These are phyloP conservation scores for Ganoderma boninense DNA, from an alignment of 1,284 basidiomycete genomes.

Conservation along the genomic window DNA sequence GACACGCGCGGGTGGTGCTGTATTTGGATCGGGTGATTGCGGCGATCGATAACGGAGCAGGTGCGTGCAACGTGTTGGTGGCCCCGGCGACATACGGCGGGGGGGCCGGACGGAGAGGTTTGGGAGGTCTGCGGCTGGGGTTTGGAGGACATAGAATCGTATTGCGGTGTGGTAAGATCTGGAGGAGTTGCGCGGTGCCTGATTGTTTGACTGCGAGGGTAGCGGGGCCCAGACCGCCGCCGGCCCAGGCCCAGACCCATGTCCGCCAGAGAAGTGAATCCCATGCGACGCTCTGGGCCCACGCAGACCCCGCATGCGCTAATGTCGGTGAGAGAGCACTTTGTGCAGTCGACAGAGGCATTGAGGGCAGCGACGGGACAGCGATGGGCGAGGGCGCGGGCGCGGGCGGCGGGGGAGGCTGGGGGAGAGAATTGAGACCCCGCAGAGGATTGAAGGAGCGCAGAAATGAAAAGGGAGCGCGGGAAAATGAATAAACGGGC, in stretches of 20 bases:
- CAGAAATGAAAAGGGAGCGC: slow-evolving; percentile 8
- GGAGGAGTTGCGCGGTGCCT: slow-evolving; percentile 31
- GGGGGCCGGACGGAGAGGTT: slow-evolving; percentile 12
- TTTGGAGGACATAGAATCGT: slow-evolving; percentile 1
- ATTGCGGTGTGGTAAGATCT: slow-evolving; percentile 18
- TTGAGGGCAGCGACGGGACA: slow-evolving; percentile 2
- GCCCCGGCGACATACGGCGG: slow-evolving; percentile 8
- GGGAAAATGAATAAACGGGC: slow-evolving; percentile 13
- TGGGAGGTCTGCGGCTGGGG: not conserved
- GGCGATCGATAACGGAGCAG: slow-evolving; percentile 33
- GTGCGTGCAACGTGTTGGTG: slow-evolving; percentile 21
- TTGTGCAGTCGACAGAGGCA: not conserved
- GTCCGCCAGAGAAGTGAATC: slow-evolving; percentile 10
- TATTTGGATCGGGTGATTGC: slow-evolving; percentile 9
- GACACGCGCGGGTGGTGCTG: slow-evolving; percentile 1
- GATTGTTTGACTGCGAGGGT: slow-evolving; percentile 35
- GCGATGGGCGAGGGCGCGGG: not conserved
- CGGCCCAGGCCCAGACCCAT: slow-evolving; percentile 22
- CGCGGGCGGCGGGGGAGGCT: not conserved
- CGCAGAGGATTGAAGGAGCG: slow-evolving; percentile 15
- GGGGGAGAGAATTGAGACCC: not conserved
- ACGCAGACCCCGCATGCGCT: slow-evolving; percentile 4
- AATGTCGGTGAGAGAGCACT: not conserved
- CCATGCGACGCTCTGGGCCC: slow-evolving; percentile 24
- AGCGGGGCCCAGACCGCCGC: slow-evolving; percentile 23